Percentiles rank a stretch among this genome's conserved stretches.
These are phyloP conservation scores for Auxenochlorella pyrenoidosa DNA, from an alignment of 139 green algal species.

Conservation along the genomic window DNA sequence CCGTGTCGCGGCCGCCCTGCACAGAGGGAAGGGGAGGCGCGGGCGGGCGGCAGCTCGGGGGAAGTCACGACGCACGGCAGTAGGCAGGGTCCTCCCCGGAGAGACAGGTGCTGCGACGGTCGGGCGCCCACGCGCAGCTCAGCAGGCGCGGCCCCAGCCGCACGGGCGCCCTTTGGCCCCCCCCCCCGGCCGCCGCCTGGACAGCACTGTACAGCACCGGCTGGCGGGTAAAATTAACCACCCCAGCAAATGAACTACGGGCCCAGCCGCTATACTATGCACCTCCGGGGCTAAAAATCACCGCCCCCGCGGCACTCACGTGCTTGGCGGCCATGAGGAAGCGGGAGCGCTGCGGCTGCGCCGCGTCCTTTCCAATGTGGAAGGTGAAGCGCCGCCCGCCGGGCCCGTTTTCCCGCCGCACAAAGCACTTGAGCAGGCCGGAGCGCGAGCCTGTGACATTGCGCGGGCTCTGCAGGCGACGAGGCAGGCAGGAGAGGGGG, in stretches of 20 bases:
- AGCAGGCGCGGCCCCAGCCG: too few species aligned
- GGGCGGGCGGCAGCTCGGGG: background rate
- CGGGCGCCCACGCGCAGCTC: too few species aligned
- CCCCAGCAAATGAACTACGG: too few species aligned
- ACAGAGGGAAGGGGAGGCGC: background rate
- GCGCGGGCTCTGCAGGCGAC: conserved; percentile 23
- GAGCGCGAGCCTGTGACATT: conserved; percentile 13
- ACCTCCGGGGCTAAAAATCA: too few species aligned
- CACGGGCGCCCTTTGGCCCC: too few species aligned
- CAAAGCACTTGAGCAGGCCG: conserved; percentile 54
- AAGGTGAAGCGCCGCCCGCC: conserved; percentile 38
- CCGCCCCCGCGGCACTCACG: too few species aligned
- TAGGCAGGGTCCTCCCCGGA: background rate
- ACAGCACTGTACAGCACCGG: too few species aligned
- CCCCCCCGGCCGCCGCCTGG: too few species aligned
- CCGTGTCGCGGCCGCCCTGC: conserved; percentile 25
- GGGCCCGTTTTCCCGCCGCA: conserved; percentile 39
- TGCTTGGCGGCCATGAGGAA: conserved; percentile 40
- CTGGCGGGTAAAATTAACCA: too few species aligned
- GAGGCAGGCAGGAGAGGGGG: background rate
- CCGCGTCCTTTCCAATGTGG: conserved; percentile 27
- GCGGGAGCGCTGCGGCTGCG: conserved; percentile 29
- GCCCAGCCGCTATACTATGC: too few species aligned
- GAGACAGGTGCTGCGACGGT: too few species aligned
- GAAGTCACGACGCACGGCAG: background rate